Evolutionary conservation across 495 filamentous ascomycete species (phyloP).

Genomic region (Pyrenula aspistea): DNA sequence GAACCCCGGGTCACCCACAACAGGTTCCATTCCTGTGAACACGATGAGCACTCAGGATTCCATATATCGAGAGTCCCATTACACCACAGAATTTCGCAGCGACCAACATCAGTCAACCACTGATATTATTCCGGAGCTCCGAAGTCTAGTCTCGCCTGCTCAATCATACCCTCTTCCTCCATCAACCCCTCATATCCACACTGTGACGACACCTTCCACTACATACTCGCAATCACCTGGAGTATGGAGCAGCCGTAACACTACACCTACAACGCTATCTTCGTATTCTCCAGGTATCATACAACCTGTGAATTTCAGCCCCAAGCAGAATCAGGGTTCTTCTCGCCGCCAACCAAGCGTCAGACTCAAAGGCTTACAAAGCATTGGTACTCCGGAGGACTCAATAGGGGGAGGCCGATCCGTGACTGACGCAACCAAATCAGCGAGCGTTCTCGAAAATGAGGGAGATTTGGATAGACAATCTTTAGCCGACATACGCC

Average conservation of each 20-base stretch:
- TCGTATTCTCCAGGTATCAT: constrained; percentile 85
- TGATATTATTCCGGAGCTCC: background rate
- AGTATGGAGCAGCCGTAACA: constrained; percentile 73
- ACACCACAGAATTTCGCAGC: background rate
- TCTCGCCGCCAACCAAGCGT: constrained; percentile 48
- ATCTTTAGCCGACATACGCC: constrained; percentile 42
- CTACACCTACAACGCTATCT: constrained; percentile 90
- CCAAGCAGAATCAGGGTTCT: constrained; percentile 10
- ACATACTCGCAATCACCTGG: constrained; percentile 87
- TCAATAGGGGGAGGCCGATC: too few species aligned
- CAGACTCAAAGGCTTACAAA: constrained; percentile 57
- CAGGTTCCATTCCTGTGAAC: background rate
- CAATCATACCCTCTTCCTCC: constrained; percentile 25
- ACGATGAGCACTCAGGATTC: background rate
- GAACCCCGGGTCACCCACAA: too few species aligned
- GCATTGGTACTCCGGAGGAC: too few species aligned
- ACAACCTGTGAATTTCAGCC: constrained; percentile 40
- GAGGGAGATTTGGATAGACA: too few species aligned
- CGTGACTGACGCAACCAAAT: too few species aligned
- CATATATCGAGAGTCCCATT: background rate
- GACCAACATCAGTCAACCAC: too few species aligned
- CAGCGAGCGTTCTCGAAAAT: too few species aligned
- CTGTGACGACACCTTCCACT: constrained; percentile 82
- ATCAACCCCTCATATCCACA: constrained; percentile 51
- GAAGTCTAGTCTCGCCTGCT: background rate